Evolutionary conservation across 768 basidiomycete species (phyloP).

Genomic region (Piloderma croceum): DNA sequence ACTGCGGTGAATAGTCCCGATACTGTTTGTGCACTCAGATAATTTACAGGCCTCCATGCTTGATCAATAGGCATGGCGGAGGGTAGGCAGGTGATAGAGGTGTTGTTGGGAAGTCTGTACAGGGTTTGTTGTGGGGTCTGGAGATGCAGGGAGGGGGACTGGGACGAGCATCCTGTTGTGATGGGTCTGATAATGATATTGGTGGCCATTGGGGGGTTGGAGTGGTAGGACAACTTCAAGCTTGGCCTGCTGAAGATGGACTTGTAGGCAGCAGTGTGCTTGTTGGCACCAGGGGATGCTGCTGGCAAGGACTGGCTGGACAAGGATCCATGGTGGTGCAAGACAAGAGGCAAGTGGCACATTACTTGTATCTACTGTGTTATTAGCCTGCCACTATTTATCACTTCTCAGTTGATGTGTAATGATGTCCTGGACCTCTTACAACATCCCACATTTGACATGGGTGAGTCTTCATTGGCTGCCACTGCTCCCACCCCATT

Average conservation of each 20-base stretch:
- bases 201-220: slow-evolving; percentile 48
- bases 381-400: too few species aligned
- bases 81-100: too few species aligned
- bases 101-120: slow-evolving; percentile 9
- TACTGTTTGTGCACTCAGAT: too few species aligned
- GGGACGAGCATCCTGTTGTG: slow-evolving; percentile 21
- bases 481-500: slow-evolving; percentile 40
- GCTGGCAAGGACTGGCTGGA: not conserved
- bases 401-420: slow-evolving; percentile 65
- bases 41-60: too few species aligned
- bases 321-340: too few species aligned
- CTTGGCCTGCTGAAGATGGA: slow-evolving; percentile 81
- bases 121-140: slow-evolving; percentile 27
- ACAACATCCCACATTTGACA: slow-evolving; percentile 57
- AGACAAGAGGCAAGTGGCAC: too few species aligned
- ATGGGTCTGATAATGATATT: slow-evolving; percentile 32
- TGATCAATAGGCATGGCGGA: too few species aligned
- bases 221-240: too few species aligned
- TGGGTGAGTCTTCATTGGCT: slow-evolving; percentile 34
- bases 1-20: too few species aligned
- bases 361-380: too few species aligned
- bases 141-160: slow-evolving; percentile 15
- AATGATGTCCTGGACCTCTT: slow-evolving; percentile 63
- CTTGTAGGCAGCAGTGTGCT: slow-evolving; percentile 78
- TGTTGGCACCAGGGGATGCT: too few species aligned